Evolutionary conservation across 176 grass and related monocot species (phyloP).

Genomic region (Puya raimondii): DNA sequence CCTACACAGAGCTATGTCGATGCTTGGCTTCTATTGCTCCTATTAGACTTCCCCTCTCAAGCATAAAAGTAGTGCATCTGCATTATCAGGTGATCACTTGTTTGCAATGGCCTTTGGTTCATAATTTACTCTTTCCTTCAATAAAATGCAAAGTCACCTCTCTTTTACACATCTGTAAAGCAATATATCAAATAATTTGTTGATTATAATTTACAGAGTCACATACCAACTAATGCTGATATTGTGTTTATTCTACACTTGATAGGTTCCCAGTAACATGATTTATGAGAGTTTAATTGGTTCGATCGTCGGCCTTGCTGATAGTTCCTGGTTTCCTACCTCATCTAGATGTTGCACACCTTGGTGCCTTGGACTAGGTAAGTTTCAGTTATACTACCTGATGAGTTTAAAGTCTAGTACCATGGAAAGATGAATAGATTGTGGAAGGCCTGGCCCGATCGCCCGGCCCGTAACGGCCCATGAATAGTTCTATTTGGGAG

Average conservation of each 20-base stretch:
- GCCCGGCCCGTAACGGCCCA: no score
- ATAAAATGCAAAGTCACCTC: no score
- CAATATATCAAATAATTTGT: neutral
- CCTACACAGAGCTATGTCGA: conserved; percentile 28
- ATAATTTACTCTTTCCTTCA: neutral
- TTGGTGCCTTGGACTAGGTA: conserved; percentile 61
- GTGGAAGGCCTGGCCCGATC: neutral
- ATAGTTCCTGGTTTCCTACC: conserved; percentile 24
- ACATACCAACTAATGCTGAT: neutral
- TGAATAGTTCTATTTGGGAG: no score
- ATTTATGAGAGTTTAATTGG: conserved; percentile 26
- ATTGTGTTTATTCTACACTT: conserved; percentile 12
- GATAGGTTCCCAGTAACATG: conserved; percentile 22
- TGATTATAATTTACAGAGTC: neutral
- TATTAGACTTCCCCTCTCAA: conserved; percentile 35
- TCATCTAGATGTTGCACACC: conserved; percentile 31
- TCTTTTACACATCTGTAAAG: no score
- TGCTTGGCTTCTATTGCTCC: conserved; percentile 35
- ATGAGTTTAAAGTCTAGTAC: neutral
- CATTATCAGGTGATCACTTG: conserved; percentile 31
- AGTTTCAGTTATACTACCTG: neutral
- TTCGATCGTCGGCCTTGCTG: conserved; percentile 48
- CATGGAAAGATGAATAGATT: neutral
- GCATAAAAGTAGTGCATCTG: conserved; percentile 43
- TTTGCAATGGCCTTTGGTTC: neutral